Evolutionary conservation across 768 basidiomycete species (phyloP).

Genomic region (Boletus tomentosulus): DNA sequence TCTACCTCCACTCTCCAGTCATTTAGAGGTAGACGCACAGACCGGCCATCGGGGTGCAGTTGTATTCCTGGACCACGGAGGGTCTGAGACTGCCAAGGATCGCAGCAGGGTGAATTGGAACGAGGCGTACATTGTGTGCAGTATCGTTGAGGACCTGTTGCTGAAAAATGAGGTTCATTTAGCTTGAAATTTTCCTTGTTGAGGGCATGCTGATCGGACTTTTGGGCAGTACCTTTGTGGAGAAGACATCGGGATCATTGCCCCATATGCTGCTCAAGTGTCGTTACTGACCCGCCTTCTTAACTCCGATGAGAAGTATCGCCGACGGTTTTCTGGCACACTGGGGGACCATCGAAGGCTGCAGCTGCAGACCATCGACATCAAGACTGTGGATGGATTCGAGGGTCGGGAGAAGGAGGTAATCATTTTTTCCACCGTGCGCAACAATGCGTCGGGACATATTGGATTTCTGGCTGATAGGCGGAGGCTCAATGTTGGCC

Average conservation of each 20-base stretch:
- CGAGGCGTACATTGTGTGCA: conserved; percentile 75
- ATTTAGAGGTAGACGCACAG: conserved; percentile 37
- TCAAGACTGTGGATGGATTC: conserved; percentile 93
- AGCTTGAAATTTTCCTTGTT: neutral
- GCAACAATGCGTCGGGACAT: conserved; percentile 70
- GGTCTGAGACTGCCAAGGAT: conserved; percentile 61
- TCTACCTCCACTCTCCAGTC: conserved; percentile 57
- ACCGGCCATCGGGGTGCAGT: conserved; percentile 53
- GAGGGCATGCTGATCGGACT: conserved; percentile 6
- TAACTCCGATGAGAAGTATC: conserved; percentile 49
- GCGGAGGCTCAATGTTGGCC: conserved; percentile 82
- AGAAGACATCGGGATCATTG: conserved; percentile 84
- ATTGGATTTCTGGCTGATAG: conserved; percentile 90
- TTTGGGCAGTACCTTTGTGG: conserved; percentile 52
- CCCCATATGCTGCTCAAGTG: conserved; percentile 89
- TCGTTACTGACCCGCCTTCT: conserved; percentile 66
- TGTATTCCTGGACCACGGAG: conserved; percentile 78
- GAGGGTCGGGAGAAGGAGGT: conserved; percentile 93
- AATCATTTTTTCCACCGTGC: conserved; percentile 87
- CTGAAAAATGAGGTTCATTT: conserved; percentile 63
- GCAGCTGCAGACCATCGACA: conserved; percentile 67
- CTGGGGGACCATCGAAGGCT: conserved; percentile 64
- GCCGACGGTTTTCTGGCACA: conserved; percentile 49
- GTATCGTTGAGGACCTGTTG: conserved; percentile 79
- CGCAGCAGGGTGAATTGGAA: conserved; percentile 73